A percentile compares a stretch with the other conserved stretches of the same genome.
phyloP scores from a whole-genome alignment of 1,139 yeast genomes.

The Protomyces inundatus region DNA sequence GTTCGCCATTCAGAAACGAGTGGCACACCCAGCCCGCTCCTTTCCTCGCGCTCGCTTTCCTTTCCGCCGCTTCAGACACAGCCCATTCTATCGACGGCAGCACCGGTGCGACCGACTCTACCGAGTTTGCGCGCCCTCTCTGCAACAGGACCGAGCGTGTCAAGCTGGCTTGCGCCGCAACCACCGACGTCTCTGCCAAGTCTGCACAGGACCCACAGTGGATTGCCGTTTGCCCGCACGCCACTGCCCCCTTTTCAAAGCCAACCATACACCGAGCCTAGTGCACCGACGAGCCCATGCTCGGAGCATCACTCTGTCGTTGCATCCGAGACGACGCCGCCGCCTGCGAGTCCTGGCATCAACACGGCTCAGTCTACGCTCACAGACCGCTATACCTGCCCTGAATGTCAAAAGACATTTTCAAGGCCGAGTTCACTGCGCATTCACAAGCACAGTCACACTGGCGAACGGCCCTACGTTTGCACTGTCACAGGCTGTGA shows the following conservation, averaged over 20 bases:
- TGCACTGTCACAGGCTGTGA: constrained; percentile 67
- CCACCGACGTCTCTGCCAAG: too few relatives aligned
- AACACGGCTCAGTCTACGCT: not conserved
- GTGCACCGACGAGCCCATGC: not conserved
- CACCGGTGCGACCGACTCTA: not conserved
- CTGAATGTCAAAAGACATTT: constrained; percentile 69
- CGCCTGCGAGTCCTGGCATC: not conserved
- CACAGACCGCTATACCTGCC: constrained; percentile 46
- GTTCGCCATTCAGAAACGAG: not conserved
- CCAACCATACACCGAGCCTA: too few relatives aligned
- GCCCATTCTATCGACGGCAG: not conserved
- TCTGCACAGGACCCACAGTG: too few relatives aligned
- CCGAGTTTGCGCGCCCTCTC: not conserved
- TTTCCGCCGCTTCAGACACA: not conserved
- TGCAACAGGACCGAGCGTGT: too few relatives aligned
- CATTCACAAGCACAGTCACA: constrained; percentile 77
- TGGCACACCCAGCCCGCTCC: not conserved
- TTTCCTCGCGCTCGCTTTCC: not conserved
- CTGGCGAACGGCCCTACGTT: constrained; percentile 74
- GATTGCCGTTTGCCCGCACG: too few relatives aligned
- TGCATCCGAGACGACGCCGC: constrained; percentile 6
- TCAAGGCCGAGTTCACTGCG: constrained; percentile 75
- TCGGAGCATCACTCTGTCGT: not conserved
- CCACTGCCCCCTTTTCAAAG: too few relatives aligned
- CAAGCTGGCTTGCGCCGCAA: too few relatives aligned